Percentiles rank a stretch among this genome's conserved stretches.
phyloP scores from a whole-genome alignment of 129 eudicot species.

The Artemisia tridentata region DNA sequence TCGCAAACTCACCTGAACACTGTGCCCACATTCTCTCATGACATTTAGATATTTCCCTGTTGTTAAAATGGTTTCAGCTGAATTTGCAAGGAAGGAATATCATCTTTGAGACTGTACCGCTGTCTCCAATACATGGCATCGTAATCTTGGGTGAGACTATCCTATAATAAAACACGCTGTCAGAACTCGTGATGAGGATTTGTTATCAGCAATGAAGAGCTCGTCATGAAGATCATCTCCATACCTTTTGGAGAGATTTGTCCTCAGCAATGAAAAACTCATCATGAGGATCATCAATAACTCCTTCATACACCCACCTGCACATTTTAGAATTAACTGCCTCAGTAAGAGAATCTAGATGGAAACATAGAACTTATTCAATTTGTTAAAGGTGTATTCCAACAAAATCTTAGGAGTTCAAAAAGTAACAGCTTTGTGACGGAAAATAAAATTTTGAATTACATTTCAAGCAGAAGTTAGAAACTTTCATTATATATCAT shows the following conservation, averaged over 20 bases:
- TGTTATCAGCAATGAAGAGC: conserved; percentile 87
- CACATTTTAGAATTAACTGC: conserved; percentile 14
- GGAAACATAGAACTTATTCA: not conserved
- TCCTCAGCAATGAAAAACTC: conserved; percentile 97
- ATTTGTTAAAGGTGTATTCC: not conserved
- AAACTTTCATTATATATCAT: not conserved
- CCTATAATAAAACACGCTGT: conserved; percentile 47
- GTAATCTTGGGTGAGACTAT: conserved; percentile 90
- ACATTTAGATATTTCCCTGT: conserved; percentile 95
- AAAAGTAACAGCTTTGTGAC: too few species aligned
- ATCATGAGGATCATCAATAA: conserved; percentile 91
- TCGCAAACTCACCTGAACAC: conserved; percentile 61
- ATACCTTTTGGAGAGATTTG: conserved; percentile 85
- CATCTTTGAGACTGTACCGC: conserved; percentile 91
- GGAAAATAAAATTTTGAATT: too few species aligned
- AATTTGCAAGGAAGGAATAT: conserved; percentile 91
- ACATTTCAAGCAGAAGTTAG: too few species aligned
- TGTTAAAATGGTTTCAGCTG: conserved; percentile 90
- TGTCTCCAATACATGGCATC: conserved; percentile 95
- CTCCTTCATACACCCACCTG: conserved; percentile 99
- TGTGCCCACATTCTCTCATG: conserved; percentile 99
- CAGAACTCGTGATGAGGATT: conserved; percentile 27
- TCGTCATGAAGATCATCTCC: conserved; percentile 81
- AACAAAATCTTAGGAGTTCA: not conserved
- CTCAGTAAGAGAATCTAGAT: conserved; percentile 14